Base-by-base conservation (phyloP, 805 yeast species). In the Metschnikowia reukaufii region DNA sequence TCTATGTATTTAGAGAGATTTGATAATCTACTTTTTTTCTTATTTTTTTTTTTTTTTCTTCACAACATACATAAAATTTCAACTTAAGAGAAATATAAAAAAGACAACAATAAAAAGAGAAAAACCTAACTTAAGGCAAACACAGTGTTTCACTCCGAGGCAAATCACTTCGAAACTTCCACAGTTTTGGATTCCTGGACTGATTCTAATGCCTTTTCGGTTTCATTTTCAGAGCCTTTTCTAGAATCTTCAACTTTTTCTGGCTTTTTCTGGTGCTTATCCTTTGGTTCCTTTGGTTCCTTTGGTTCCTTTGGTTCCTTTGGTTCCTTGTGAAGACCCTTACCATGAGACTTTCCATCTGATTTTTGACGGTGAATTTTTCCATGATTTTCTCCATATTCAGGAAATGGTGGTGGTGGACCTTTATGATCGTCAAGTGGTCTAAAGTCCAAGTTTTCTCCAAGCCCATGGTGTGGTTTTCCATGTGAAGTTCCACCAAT, bases 391-490 rank as follows among this genome's bases (percentile, higher is more conserved):
- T 32, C 32, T 8, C 39, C 44, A 13, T 33, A 40, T 15, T 40
- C 38, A 6, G 44, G 36, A 17, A 42, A 42, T 25, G 45, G 45
- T 2, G 45, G 44, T 16, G 44, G 37, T 32, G 43, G 40, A 16
- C 45, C 36, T 27, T 42, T 33, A 20, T 36, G 40, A 21, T 42
- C 45, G 30, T 42, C 45, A 20, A 30, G 40, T 12, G 40, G 18
- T 16, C 20, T 41, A 20, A 41, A 34, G 17, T 30, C 39, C 17
- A 25, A 16, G n/a, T 21, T 15, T 4, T 21, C 40, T 31, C 15
- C 32, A 16, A 9, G 19, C 10, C 7, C n/a, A 27, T 21, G 40
- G 4, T 4, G 42, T 19, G 7, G 25, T n/a, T 12, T 18, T 17
- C 36, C 36, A 19, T 25, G 36, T 15, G 15, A 15, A 9, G 10